Base-by-base conservation (phyloP, 805 yeast species). In the Candida silvatica region DNA sequence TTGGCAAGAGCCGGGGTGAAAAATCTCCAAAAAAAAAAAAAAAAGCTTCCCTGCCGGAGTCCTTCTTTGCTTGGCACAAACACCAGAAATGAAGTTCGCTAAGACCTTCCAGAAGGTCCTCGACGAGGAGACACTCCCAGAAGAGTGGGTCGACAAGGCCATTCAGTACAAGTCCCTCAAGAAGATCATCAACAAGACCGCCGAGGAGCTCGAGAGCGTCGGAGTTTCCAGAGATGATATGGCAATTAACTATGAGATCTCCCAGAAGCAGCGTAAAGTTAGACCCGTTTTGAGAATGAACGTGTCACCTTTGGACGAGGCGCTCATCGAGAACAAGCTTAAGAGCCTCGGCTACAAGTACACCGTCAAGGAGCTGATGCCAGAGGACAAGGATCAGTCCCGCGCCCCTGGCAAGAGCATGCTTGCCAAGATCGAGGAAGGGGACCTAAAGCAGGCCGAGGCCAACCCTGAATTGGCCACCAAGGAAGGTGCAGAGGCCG, bases 131-230 rank as follows among this genome's bases (percentile, higher is more conserved):
- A 66, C 69, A 3, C 62, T 80, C 12, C 90, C 90, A 5, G 64
- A 61, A 19, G 79, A 74, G 17, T 81, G 92, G 92, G 59, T 71
- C 0, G 68, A 64, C 20, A 69, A 73, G 5, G 83, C 87, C 11
- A 80, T 81, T 31, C 83, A 80, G 44, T 81, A 81, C 52, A 81
- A 81, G 51, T 68, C 74, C 3, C 53, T 81, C 38, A 81, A 81
- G 50, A 82, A 81, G 49, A 66, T 75, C 38, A 79, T 81, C 39
- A 70, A 71, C 39, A 65, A 63, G 39, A 82, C 81, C 12, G 87
- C 80, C 12, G 58, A 62, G 22, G 90, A 81, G 55, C 64, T 82
- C 29, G 64, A 67, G 29, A 52, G 54, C n/a, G 51, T 76, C 23
- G 88, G 88, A 0, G 54, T 80, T 17, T 66, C 69, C 27, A 66